Evolutionary conservation across 1,284 basidiomycete genomes (phyloP), one percentile per base, ranked within the genome.

Genomic region (Fomes fomentarius): DNA sequence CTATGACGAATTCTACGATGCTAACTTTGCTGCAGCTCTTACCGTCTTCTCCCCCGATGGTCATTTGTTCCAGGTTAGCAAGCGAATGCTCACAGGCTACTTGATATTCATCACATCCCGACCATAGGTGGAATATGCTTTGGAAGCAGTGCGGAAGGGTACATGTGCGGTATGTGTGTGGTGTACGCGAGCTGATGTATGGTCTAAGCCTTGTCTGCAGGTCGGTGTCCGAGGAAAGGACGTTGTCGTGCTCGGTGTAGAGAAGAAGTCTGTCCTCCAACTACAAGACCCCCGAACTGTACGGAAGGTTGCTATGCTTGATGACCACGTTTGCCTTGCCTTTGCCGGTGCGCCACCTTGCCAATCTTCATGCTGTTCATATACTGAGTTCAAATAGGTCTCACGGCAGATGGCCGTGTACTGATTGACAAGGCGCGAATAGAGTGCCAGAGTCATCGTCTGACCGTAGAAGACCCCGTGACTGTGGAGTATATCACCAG

Each of bases 401-500:
- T 99, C 54, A 98, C 96, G 11, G 97, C 97, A 17, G 97, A 99
- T 70, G 97, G 97, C 45, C 89, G 97, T 63, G 94, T 99, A 50
- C 80, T 99, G 43, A 98, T 99, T 66, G 97, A 99, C 82, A 98
- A 94, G 73, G 97, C 97, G 17, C 85, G 97, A 54, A 86, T 95
- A 71, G 96, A 99, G 78, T 99, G 97, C 69, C 97, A 99, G 73
- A 96, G 91, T 50, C 96, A 99, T 76, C 89, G 97, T 26, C 76
- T 99, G 55, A 99, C 95, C 0, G 97, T 99, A 28, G 97, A 99
- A 70, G 97, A 99, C 71, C 96, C 97, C 17, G 96, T 98, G 35
- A 96, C 93, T 3, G 90, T 99, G 45, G 97, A 99, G 74, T 99
- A 99, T 70, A 98, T 99, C 65, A 98, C 97, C 22, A 87, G 97